Conservation (phyloP, 768 basidiomycete genomes). For the Cystobasidium onofrii region DNA sequence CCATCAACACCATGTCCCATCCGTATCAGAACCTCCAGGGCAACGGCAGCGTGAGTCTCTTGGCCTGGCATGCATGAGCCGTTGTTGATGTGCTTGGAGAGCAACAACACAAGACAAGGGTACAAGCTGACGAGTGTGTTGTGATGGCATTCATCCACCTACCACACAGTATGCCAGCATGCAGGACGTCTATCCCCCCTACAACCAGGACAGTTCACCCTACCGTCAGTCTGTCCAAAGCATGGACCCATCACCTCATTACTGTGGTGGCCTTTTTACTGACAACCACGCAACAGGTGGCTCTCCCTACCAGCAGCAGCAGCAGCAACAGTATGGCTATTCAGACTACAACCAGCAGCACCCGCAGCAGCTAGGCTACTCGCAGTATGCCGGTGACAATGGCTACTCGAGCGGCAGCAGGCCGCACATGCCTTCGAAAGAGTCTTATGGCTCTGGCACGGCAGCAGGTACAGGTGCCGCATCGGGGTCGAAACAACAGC, state of each 20-base stretch:
- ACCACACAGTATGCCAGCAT: background rate
- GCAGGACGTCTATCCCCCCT: background rate
- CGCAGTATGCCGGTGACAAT: background rate
- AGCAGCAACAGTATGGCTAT: background rate
- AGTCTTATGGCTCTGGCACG: background rate
- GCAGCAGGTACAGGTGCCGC: background rate
- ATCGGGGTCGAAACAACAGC: background rate
- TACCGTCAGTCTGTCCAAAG: background rate
- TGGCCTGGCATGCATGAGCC: background rate
- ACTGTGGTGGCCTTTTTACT: background rate
- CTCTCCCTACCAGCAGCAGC: background rate
- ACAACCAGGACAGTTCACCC: background rate
- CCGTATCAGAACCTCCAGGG: background rate
- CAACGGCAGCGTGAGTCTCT: background rate
- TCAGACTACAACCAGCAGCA: background rate
- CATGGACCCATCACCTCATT: background rate
- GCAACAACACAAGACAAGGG: too few species aligned
- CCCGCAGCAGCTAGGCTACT: background rate
- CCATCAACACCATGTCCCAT: background rate
- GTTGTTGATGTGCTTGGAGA: too few species aligned
- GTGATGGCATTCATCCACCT: too few species aligned
- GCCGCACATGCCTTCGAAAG: background rate
- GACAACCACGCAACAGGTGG: background rate
- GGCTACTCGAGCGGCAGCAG: background rate
- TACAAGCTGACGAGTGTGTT: too few species aligned